phyloP scores from a whole-genome alignment of 139 green algal species.

The Microglena sp. region DNA sequence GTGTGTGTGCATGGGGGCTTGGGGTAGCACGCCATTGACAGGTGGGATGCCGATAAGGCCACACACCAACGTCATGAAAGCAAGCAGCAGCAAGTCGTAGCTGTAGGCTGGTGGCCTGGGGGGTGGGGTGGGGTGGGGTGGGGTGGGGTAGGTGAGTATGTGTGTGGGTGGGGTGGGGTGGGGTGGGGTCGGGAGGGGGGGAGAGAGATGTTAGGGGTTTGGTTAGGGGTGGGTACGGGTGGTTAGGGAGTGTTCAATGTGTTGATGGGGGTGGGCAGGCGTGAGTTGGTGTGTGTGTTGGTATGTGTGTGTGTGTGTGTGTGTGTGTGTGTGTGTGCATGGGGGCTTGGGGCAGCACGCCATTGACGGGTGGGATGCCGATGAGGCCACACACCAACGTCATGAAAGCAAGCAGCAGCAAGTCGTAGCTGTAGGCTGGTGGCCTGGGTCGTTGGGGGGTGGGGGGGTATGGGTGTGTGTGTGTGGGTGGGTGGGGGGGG shows the following conservation, averaged over 20 bases:
- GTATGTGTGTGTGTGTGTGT: not conserved
- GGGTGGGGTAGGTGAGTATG: not conserved
- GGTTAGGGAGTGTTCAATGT: not conserved
- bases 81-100: constrained; percentile 76
- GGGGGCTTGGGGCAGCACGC: constrained; percentile 67
- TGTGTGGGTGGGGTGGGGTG: not conserved
- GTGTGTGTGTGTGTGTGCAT: not conserved
- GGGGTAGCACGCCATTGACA: constrained; percentile 81
- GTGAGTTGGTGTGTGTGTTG: not conserved
- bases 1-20: constrained; percentile 27
- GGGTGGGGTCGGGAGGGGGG: not conserved
- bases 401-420: constrained; percentile 62
- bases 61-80: constrained; percentile 44
- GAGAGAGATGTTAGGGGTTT: not conserved
- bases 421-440: constrained; percentile 64
- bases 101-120: constrained; percentile 54
- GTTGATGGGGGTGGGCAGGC: not conserved
- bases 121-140: constrained; percentile 2
- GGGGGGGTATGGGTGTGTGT: constrained; percentile 6
- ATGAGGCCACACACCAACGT: constrained; percentile 63
- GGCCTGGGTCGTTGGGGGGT: constrained; percentile 28
- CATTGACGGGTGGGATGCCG: constrained; percentile 78
- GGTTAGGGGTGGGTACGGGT: no score
- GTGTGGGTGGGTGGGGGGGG: not conserved
- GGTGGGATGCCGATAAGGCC: constrained; percentile 75